Base-by-base conservation (phyloP, 2,329 filamentous ascomycete genomes). In the Metarhizium humberi region DNA sequence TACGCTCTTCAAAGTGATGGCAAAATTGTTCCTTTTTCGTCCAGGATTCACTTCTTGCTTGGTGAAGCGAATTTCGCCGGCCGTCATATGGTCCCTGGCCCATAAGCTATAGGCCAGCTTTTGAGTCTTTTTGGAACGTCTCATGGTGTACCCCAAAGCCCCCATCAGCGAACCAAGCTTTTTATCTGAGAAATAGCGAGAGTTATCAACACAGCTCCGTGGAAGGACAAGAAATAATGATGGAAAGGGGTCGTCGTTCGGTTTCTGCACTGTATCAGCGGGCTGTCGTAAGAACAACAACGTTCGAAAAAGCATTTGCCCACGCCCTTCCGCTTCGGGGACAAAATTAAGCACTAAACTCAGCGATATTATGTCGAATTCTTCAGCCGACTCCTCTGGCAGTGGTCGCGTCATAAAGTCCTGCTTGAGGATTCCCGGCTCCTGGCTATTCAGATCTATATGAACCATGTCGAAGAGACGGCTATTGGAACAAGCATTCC, bases 301-400 rank as follows among this genome's bases (percentile, higher is more conserved):
- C 38, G 87, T 91, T 45, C 88, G 82, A 53, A 80, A 77, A 53
- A 99, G 79, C 94, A 99, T 99, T 56, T 88, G 81, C 2, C 94
- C 94, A 62, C 92, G 81, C 4, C 78, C 80, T 36, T 73, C 72
- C 3, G 90, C 80, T 61, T 92, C 85, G 0, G 92, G 89, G 3
- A 97, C 92, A 66, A 91, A 99, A 70, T 99, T 99, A 59, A 99
- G 77, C 5, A 99, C 94, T 53, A 99, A 75, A 8, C 91, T 96
- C 29, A 99, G 76, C 51, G 91, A 96, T 64, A 99, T 86, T 52
- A 97, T 82, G 67, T 99, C 90, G 67, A 97, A 97, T 25, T 75
- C 76, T 45, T 91, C 84, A 0, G 73, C 69, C 6, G 79, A 74
- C 25, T 78, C 69, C 5, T 66, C 67, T 0, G 92, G 92, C 3